Evolutionary conservation across 129 eudicot species (phyloP).

Genomic region (Artemisia annua): DNA sequence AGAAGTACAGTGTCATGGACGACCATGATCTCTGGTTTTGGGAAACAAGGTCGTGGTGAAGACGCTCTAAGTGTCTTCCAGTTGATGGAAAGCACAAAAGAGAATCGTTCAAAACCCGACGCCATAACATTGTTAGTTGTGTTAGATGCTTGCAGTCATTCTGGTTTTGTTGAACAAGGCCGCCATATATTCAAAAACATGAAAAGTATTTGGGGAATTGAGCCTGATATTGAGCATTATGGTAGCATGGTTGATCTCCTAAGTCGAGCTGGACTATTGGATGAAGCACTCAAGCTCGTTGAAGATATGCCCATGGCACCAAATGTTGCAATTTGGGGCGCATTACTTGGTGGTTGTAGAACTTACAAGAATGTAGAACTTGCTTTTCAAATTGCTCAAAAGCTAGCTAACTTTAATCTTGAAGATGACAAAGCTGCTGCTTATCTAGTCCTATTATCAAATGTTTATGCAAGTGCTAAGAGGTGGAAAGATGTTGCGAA

Average conservation of each 20-base stretch:
- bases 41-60: conserved; percentile 61
- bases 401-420: conserved; percentile 37
- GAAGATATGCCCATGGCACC: conserved; percentile 68
- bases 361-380: conserved; percentile 61
- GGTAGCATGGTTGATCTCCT: conserved; percentile 83
- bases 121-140: conserved; percentile 55
- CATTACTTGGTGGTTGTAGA: conserved; percentile 74
- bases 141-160: conserved; percentile 72
- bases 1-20: conserved; percentile 67
- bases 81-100: conserved; percentile 41
- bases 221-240: conserved; percentile 64
- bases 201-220: conserved; percentile 46
- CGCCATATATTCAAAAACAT: conserved; percentile 42
- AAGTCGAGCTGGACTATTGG: conserved; percentile 67
- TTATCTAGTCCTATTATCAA: conserved; percentile 58
- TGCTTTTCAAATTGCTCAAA: conserved; percentile 45
- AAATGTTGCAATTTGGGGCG: conserved; percentile 76
- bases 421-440: conserved; percentile 51
- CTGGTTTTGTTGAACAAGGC: conserved; percentile 65
- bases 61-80: conserved; percentile 57
- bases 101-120: conserved; percentile 42
- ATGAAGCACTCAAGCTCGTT: conserved; percentile 58
- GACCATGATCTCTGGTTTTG: conserved; percentile 66
- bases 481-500: conserved; percentile 59
- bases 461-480: conserved; percentile 53